Base-by-base conservation (phyloP, 345 rosid genomes). In the Excoecaria cochinchinensis region DNA sequence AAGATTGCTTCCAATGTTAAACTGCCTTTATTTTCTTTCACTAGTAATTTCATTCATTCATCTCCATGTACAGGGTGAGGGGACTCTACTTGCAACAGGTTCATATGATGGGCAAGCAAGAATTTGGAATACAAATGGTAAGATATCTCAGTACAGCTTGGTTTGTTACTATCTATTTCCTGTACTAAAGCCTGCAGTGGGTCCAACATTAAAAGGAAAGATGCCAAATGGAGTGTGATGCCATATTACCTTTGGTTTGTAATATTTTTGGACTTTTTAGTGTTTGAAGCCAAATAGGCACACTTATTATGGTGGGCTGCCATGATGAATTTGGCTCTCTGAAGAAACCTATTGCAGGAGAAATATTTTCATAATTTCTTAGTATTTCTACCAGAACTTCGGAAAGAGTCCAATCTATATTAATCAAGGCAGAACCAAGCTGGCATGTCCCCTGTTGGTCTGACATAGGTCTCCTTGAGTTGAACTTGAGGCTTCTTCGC, bases 61-160 rank as follows among this genome's bases (percentile, higher is more conserved):
- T 42, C 31, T 73, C 48, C 53, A 76, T 58, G n/a, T 85, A 74
- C 85, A 91, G 99, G 90, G 92, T 46, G 98, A 93, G 55, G 98
- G 98, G 40, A 91, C 96, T 68, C 85, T 90, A 76, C 97, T 95
- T 77, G 99, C 99, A 36, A 95, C 97, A 3, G 99, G 98, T 76
- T 95, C 99, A 50, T 95, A 89, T 81, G 98, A 95, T 81, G 97
- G 98, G 72, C 99, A 93, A 83, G 97, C 98, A 31, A 91, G 99
- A 86, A 89, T 95, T 67, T 95, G 98, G 98, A 85, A 77, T 74
- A 82, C 87, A 73, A 87, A 81, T 81, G 99, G 98, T 92, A 84
- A 80, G 90, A 62, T 80, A 66, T 25, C 64, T 56, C 51, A 13
- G 8, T 53, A 48, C 36, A 21, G 17, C 39, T 65, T 58, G 48